Evolutionary conservation across 1,284 basidiomycete species (phyloP).

Genomic region (Ceratobasidium sp.): DNA sequence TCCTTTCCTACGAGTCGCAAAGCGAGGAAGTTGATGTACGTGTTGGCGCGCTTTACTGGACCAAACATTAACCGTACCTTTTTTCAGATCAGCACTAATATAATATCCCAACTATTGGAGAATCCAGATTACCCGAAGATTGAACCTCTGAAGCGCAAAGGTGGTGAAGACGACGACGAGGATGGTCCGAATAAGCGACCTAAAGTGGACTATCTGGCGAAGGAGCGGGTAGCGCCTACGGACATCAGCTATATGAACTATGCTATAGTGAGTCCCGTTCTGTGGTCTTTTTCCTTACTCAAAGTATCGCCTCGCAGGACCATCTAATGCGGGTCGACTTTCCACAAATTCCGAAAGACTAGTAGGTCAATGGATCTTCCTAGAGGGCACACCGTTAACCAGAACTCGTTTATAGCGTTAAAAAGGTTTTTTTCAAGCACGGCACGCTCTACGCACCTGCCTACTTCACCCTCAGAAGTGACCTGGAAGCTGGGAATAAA

Average conservation of each 20-base stretch:
- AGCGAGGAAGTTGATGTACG: constrained; percentile 19
- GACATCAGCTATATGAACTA: constrained; percentile 59
- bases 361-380: constrained; percentile 47
- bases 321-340: constrained; percentile 59
- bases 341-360: constrained; percentile 61
- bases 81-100: constrained; percentile 58
- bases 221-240: constrained; percentile 55
- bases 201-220: constrained; percentile 61
- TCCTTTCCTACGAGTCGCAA: constrained; percentile 13
- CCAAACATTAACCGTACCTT: constrained; percentile 36
- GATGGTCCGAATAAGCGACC: constrained; percentile 59
- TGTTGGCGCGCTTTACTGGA: neutral
- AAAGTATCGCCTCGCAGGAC: constrained; percentile 54
- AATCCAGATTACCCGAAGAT: constrained; percentile 65
- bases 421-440: constrained; percentile 53
- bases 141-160: constrained; percentile 47
- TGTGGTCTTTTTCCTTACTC: constrained; percentile 1
- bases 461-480: constrained; percentile 48
- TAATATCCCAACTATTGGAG: constrained; percentile 68
- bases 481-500: constrained; percentile 53
- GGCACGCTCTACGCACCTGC: constrained; percentile 66
- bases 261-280: constrained; percentile 57
- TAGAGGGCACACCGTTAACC: neutral
- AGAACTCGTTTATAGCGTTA: constrained; percentile 51
- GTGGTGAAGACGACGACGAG: constrained; percentile 44